Evolutionary conservation across 331 rosid species (phyloP).

Genomic region (Cydonia oblonga): DNA sequence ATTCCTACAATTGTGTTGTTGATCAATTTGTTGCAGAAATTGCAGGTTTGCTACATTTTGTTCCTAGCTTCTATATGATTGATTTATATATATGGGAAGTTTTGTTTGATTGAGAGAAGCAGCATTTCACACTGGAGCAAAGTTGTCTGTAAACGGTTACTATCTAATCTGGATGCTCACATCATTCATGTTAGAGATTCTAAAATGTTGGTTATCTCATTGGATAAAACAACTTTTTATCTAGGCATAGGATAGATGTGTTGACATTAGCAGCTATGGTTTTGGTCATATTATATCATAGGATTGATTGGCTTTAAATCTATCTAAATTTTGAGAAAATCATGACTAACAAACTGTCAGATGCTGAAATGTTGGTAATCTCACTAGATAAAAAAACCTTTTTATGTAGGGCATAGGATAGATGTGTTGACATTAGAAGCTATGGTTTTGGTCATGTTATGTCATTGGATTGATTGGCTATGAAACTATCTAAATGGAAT

Average conservation of each 20-base stretch:
- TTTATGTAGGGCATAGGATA: no score
- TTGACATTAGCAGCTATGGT: not conserved
- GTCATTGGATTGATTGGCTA: not conserved
- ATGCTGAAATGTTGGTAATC: no score
- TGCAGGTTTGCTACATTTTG: slow-evolving; percentile 53
- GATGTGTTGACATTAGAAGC: not conserved
- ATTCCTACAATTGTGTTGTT: slow-evolving; percentile 72
- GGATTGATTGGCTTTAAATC: not conserved
- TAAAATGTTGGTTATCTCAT: not conserved
- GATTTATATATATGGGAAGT: not conserved
- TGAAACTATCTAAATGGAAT: not conserved
- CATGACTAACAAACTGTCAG: no score
- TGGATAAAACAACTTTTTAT: not conserved
- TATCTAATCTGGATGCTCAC: not conserved
- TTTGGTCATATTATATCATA: not conserved
- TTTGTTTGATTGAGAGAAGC: not conserved
- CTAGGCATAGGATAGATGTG: not conserved
- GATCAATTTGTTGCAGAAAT: slow-evolving; percentile 63
- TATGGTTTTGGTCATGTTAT: not conserved
- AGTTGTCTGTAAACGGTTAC: not conserved
- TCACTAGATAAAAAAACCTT: no score
- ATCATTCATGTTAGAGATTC: not conserved
- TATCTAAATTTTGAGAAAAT: not conserved
- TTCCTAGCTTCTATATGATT: not conserved
- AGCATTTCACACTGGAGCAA: not conserved